A percentile compares a stretch with the other conserved stretches of the same genome.
These are phyloP conservation scores for Lachnellula hyalina DNA, from an alignment of 2,329 filamentous ascomycete genomes.

Conservation along the genomic window DNA sequence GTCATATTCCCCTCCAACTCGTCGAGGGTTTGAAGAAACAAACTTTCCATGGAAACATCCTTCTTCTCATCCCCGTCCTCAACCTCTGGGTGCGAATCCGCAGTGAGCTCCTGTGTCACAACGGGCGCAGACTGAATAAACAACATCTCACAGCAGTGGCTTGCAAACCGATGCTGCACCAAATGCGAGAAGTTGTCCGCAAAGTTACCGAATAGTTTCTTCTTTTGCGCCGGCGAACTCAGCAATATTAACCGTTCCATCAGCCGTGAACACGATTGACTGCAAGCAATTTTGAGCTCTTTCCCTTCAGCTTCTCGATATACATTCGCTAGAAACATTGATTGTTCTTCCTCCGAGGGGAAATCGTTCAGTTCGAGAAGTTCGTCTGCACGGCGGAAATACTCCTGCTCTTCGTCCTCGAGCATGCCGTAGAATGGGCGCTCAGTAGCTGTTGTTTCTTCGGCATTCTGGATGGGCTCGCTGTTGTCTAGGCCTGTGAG, in stretches of 20 bases:
- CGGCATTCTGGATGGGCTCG: conserved; percentile 15
- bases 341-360: conserved; percentile 65
- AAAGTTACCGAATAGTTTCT: conserved; percentile 80
- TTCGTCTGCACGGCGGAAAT: conserved; percentile 86
- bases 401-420: conserved; percentile 88
- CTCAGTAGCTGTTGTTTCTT: conserved; percentile 18
- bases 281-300: conserved; percentile 92
- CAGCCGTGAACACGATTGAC: conserved; percentile 88
- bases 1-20: conserved; percentile 83
- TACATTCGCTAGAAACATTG: conserved; percentile 71
- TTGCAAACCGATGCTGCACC: conserved; percentile 92
- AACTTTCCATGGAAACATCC: conserved; percentile 68
- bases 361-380: conserved; percentile 89
- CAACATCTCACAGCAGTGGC: conserved; percentile 92
- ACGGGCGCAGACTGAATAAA: conserved; percentile 78
- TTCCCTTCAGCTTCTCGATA: conserved; percentile 84
- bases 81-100: conserved; percentile 38
- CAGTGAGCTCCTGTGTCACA: conserved; percentile 65
- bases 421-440: conserved; percentile 81
- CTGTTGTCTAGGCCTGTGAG: conserved; percentile 20
- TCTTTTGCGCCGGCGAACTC: conserved; percentile 74
- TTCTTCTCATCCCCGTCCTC: conserved; percentile 42
- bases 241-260: conserved; percentile 88
- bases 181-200: conserved; percentile 81
- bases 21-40: conserved; percentile 77